These are phyloP conservation scores for Asterophora lycoperdoides DNA, from an alignment of 768 basidiomycete species.

Conservation along the genomic window DNA sequence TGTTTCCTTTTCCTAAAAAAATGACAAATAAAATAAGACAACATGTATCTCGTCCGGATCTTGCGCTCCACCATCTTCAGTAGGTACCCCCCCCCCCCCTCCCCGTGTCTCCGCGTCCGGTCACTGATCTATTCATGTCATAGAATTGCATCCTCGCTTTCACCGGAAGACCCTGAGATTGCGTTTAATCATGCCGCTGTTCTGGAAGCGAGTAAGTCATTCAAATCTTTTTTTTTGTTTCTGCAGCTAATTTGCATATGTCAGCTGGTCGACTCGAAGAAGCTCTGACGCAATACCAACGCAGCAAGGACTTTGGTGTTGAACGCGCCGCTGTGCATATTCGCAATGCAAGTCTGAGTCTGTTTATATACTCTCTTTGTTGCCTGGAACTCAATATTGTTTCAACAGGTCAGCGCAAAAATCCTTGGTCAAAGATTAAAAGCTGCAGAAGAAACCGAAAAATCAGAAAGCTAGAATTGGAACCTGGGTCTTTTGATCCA, in stretches of 20 bases:
- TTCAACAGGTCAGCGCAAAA: slow-evolving; percentile 70
- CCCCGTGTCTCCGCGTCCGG: slow-evolving; percentile 22
- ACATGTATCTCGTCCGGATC: slow-evolving; percentile 72
- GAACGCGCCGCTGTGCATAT: slow-evolving; percentile 81
- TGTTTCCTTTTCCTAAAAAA: slow-evolving; percentile 5
- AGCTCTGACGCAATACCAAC: slow-evolving; percentile 77
- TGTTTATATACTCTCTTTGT: slow-evolving; percentile 2
- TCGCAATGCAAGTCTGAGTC: slow-evolving; percentile 58
- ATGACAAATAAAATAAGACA: slow-evolving; percentile 8
- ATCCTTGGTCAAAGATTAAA: slow-evolving; percentile 63
- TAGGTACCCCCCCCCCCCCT: slow-evolving; percentile 36
- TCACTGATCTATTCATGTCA: slow-evolving; percentile 28
- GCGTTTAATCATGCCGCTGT: slow-evolving; percentile 90
- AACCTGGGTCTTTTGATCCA: slow-evolving; percentile 18
- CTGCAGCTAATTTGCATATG: slow-evolving; percentile 22
- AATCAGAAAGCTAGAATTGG: slow-evolving; percentile 31
- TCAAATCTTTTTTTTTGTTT: slow-evolving; percentile 11
- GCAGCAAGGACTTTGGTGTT: slow-evolving; percentile 71
- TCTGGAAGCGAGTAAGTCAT: slow-evolving; percentile 75
- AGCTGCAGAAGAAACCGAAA: slow-evolving; percentile 36
- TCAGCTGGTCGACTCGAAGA: slow-evolving; percentile 77
- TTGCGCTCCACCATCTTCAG: slow-evolving; percentile 83
- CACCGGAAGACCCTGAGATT: slow-evolving; percentile 88
- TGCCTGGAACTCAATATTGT: slow-evolving; percentile 10
- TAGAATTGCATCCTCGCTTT: slow-evolving; percentile 78